Evolutionary conservation across 2,329 filamentous ascomycete genomes (phyloP), one percentile per base, ranked within the genome.

Genomic region (Colletotrichum viniferum): DNA sequence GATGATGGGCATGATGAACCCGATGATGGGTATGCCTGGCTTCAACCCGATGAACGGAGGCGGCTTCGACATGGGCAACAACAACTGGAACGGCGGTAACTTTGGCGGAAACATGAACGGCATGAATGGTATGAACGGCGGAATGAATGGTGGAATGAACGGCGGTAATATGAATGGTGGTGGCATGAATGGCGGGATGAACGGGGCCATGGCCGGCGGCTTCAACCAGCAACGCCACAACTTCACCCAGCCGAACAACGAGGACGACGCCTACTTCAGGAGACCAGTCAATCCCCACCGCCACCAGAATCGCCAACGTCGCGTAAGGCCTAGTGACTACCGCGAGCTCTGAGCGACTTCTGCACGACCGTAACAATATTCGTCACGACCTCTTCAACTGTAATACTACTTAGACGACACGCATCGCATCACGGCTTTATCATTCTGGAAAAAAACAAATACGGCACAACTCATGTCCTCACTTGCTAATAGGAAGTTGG

Each of bases 211-310:
- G 77, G 81, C 79, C 52, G 77, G 71, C 32, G 69, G 64, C 36
- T 76, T 68, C 73, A 76, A 77, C 38, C 73, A 76, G 21, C 74
- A 77, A 24, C 69, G 77, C n/a, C 76, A 78, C 78, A 86, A 86
- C 78, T 89, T 89, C 64, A 81, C 84, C 2, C 86, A 87, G 74
- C 89, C 90, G 3, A 92, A 90, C 74, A 92, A 92, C 77, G 95
- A 97, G 71, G 96, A 98, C 73, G 95, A 96, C 76, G 95, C 97
- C 8, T 99, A 99, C 85, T 97, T 98, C 83, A 92, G 97, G 73
- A 96, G 98, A 84, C 97, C 97, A 0, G 95, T 98, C 77, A 99
- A 99, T 82, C 96, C 96, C 4, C 95, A 98, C 82, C 92, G 97
- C 66, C 95, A 97, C 82, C 94, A 96, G 84, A 95, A 96, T 81